A percentile compares a stretch with the other conserved stretches of the same genome.
Evolutionary conservation across 2,329 filamentous ascomycete genomes (phyloP).

Genomic region (Cryphonectria naterciae): DNA sequence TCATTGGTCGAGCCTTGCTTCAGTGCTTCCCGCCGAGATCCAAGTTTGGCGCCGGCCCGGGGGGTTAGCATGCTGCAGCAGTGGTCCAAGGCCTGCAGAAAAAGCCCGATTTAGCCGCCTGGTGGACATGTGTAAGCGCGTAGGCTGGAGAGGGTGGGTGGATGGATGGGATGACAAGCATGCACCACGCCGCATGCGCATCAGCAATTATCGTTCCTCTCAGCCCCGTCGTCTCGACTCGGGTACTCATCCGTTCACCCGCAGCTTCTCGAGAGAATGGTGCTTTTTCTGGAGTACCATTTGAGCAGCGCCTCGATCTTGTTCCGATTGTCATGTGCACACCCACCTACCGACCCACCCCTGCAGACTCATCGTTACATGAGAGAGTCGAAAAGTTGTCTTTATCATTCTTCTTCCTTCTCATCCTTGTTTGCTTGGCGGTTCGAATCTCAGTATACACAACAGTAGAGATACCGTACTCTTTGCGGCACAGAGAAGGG

Average conservation of each 20-base stretch:
- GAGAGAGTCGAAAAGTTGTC: too few species aligned
- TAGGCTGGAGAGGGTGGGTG: not conserved
- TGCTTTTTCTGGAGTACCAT: not conserved
- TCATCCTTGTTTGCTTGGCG: too few species aligned
- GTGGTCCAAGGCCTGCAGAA: not conserved
- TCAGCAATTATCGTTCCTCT: not conserved
- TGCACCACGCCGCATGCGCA: constrained; percentile 1
- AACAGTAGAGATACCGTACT: too few species aligned
- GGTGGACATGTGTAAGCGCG: constrained; percentile 17
- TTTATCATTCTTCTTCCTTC: too few species aligned
- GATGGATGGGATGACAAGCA: not conserved
- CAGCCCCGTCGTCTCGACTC: not conserved
- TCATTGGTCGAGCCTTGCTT: not conserved
- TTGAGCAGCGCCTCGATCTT: not conserved
- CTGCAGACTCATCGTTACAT: not conserved
- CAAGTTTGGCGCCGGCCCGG: constrained; percentile 6
- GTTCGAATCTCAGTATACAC: too few species aligned
- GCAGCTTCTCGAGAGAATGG: not conserved
- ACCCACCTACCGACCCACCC: not conserved
- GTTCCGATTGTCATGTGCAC: not conserved
- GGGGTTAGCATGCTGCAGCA: not conserved
- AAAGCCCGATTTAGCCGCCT: constrained; percentile 6
- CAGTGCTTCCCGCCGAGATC: not conserved
- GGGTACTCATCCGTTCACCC: not conserved
- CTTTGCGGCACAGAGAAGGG: too few species aligned